phyloP scores from a whole-genome alignment of 306 rosid species.

The Quillaja saponaria region DNA sequence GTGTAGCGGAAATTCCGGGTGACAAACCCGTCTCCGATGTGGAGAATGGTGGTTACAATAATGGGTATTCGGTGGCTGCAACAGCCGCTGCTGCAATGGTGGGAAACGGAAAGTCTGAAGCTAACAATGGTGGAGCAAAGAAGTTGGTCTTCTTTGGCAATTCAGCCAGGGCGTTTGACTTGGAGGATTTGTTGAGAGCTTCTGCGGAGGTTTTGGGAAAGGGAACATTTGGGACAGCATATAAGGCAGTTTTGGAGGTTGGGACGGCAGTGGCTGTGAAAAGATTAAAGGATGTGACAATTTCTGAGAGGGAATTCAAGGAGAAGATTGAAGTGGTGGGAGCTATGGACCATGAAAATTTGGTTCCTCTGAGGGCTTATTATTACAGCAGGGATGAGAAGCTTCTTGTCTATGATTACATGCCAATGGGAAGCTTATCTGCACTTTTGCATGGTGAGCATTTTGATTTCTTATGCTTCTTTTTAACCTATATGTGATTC shows the following conservation, averaged over 20 bases:
- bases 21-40: constrained; percentile 41
- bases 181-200: constrained; percentile 74
- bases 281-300: constrained; percentile 58
- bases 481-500: constrained; percentile 2
- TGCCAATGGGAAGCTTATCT: constrained; percentile 72
- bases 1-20: constrained; percentile 36
- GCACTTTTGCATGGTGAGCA: constrained; percentile 68
- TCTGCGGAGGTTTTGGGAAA: constrained; percentile 77
- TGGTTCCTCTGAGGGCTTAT: constrained; percentile 71
- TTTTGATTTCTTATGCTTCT: constrained; percentile 7
- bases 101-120: constrained; percentile 32
- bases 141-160: constrained; percentile 58
- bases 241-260: constrained; percentile 60
- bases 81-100: constrained; percentile 29
- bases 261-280: constrained; percentile 68
- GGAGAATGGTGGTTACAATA: constrained; percentile 33
- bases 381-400: constrained; percentile 67
- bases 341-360: constrained; percentile 59
- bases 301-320: constrained; percentile 58
- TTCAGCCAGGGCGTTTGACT: constrained; percentile 49
- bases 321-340: constrained; percentile 64
- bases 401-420: constrained; percentile 71
- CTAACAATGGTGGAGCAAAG: constrained; percentile 30
- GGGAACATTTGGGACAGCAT: constrained; percentile 68
- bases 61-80: constrained; percentile 38